Evolutionary conservation across 2,329 filamentous ascomycete species (phyloP).

Genomic region (Calonectria hongkongensis): DNA sequence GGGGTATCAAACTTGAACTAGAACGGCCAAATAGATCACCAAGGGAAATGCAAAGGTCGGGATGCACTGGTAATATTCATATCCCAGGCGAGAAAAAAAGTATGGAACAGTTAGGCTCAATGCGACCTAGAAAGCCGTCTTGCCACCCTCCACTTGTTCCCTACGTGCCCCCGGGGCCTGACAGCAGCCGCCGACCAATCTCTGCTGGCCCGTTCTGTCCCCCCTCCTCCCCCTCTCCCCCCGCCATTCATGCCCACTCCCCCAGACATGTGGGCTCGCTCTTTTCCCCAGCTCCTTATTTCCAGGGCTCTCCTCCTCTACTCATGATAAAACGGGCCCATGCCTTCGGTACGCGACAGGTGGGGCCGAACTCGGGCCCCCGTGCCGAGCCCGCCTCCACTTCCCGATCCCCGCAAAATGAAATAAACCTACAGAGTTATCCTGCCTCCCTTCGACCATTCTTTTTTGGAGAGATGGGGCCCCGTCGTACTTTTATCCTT

Average conservation of each 20-base stretch:
- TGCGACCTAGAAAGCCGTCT: background rate
- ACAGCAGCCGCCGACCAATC: background rate
- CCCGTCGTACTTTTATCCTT: slow-evolving; percentile 7
- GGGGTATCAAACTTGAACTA: slow-evolving; percentile 7
- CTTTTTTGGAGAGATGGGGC: background rate
- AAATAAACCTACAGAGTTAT: background rate
- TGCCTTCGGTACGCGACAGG: slow-evolving; percentile 8
- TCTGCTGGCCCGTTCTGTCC: background rate
- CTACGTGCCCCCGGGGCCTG: background rate
- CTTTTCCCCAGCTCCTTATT: background rate
- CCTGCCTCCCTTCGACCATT: background rate
- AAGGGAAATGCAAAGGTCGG: background rate
- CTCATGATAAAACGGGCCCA: background rate
- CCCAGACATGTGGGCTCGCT: slow-evolving; percentile 18
- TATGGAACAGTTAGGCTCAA: background rate
- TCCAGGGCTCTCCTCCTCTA: background rate
- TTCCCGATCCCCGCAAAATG: slow-evolving; percentile 35
- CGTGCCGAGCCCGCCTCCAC: slow-evolving; percentile 33
- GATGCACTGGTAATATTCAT: slow-evolving; percentile 23
- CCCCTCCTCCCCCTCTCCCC: slow-evolving; percentile 3
- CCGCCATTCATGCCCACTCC: slow-evolving; percentile 20
- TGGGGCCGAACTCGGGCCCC: slow-evolving; percentile 32
- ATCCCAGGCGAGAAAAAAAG: background rate
- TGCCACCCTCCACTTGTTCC: slow-evolving; percentile 11
- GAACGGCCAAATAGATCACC: background rate